Percentiles rank a stretch among this genome's conserved stretches.
These are phyloP conservation scores for Solanum chmielewskii DNA, from an alignment of 257 asterid species.

Conservation along the genomic window DNA sequence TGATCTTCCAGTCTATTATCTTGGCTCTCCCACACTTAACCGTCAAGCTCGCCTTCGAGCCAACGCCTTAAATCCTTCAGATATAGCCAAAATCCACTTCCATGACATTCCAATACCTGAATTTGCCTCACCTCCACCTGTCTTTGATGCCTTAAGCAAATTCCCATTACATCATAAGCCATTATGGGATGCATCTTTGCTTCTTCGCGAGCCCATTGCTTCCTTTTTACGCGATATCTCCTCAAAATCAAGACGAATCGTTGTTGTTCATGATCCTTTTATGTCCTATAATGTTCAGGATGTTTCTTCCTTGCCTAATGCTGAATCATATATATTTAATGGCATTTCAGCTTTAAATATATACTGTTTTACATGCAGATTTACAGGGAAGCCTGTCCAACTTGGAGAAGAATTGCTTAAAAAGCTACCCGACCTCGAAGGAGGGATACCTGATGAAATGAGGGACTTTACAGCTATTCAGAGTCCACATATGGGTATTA, in stretches of 20 bases:
- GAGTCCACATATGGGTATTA: background rate
- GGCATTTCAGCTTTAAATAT: conserved; percentile 31
- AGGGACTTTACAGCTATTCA: background rate
- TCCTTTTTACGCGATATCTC: conserved; percentile 12
- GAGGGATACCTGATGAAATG: conserved; percentile 26
- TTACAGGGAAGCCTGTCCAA: conserved; percentile 17
- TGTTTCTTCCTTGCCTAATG: conserved; percentile 18
- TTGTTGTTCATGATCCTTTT: conserved; percentile 25
- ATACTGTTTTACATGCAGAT: conserved; percentile 31
- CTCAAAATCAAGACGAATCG: conserved; percentile 9
- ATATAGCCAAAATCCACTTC: background rate
- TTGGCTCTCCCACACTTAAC: background rate
- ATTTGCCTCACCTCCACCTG: background rate
- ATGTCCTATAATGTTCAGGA: conserved; percentile 49
- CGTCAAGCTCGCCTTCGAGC: background rate
- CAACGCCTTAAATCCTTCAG: background rate
- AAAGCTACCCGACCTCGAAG: conserved; percentile 20
- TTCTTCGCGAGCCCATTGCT: conserved; percentile 29
- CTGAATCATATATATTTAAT: conserved; percentile 36
- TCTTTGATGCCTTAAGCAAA: background rate
- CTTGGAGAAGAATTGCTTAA: conserved; percentile 15
- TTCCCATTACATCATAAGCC: conserved; percentile 37
- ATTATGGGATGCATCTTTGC: conserved; percentile 11
- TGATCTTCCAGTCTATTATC: background rate
- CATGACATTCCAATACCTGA: background rate